phyloP scores from a whole-genome alignment of 2,329 filamentous ascomycete genomes.

The Neurospora crassa region DNA sequence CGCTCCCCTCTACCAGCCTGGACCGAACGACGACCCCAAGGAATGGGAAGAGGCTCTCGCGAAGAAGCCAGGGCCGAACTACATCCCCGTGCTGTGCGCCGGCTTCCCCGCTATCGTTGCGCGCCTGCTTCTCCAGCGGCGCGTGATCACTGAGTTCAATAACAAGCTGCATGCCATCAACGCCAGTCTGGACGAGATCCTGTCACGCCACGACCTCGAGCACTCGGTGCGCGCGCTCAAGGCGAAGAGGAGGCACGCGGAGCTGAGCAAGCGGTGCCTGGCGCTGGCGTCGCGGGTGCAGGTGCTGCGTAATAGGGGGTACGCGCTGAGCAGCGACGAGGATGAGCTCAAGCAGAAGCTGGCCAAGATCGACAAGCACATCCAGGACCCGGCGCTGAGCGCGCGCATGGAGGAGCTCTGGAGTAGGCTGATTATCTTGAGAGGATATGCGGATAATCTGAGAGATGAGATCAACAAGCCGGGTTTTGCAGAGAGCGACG shows the following conservation, averaged over 20 bases:
- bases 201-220: constrained; percentile 67
- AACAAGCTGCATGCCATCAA: constrained; percentile 72
- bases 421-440: constrained; percentile 67
- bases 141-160: constrained; percentile 60
- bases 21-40: constrained; percentile 59
- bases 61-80: constrained; percentile 66
- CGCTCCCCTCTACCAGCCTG: constrained; percentile 68
- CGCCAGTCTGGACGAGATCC: constrained; percentile 58
- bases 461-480: constrained; percentile 66
- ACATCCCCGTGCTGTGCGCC: constrained; percentile 65
- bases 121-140: constrained; percentile 62
- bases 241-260: constrained; percentile 61
- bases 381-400: constrained; percentile 65
- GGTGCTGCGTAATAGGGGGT: constrained; percentile 70
- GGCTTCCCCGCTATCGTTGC: constrained; percentile 65
- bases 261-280: constrained; percentile 63
- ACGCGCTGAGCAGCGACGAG: constrained; percentile 69
- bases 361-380: constrained; percentile 54
- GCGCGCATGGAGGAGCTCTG: constrained; percentile 77
- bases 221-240: constrained; percentile 66
- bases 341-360: constrained; percentile 69
- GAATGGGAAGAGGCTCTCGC: constrained; percentile 80
- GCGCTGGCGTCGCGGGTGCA: constrained; percentile 71
- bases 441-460: constrained; percentile 62
- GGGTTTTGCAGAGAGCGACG: constrained; percentile 43